Evolutionary conservation across 345 rosid genomes (phyloP).

Genomic region (Rhodamnia argentea): DNA sequence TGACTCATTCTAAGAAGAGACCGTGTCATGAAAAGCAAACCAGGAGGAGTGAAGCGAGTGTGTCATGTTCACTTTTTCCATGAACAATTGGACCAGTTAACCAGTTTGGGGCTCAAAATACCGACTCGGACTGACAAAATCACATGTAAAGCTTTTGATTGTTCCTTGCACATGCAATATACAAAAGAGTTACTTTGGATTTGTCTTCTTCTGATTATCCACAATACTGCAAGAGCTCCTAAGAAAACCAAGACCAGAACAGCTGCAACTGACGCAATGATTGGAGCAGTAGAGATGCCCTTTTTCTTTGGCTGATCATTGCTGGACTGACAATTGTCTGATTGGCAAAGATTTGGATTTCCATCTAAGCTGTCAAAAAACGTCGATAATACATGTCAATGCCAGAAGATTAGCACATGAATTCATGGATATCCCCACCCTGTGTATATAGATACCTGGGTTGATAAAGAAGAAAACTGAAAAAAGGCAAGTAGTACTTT

Average conservation of each 20-base stretch:
- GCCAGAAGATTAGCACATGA: not conserved
- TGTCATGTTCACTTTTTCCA: not conserved
- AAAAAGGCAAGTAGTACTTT: not conserved
- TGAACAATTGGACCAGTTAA: not conserved
- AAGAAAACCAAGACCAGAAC: constrained; percentile 6
- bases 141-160: not conserved
- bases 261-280: constrained; percentile 16
- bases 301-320: not conserved
- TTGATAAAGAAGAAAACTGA: not conserved
- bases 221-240: constrained; percentile 6
- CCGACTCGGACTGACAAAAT: not conserved
- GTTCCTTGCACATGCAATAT: not conserved
- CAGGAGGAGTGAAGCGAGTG: not conserved
- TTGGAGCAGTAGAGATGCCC: constrained; percentile 19
- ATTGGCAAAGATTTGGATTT: constrained; percentile 20
- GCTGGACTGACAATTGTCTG: not conserved
- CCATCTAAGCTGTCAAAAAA: constrained; percentile 19
- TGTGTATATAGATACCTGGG: too few relatives aligned
- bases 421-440: not conserved
- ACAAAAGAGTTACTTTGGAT: not conserved
- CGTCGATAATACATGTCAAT: not conserved
- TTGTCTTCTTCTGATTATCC: constrained; percentile 11
- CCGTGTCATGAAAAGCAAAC: not conserved
- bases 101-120: not conserved
- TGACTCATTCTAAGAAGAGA: not conserved